Evolutionary conservation across 371 early-diverging fungal genomes (phyloP), one percentile per base, ranked within the genome.

Genomic region (Circinella umbellata): DNA sequence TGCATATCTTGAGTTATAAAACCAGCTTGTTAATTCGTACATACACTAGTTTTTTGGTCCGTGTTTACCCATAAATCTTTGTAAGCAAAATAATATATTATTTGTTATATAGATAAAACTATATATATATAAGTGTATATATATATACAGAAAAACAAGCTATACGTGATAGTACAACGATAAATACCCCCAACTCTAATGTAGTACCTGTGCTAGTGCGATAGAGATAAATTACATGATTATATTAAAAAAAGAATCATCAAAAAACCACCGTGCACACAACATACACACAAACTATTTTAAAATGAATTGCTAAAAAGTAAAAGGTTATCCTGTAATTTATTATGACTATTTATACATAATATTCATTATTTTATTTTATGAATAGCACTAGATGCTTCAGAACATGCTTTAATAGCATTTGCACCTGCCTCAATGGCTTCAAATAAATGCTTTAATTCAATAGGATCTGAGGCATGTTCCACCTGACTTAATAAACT

Each of bases 391-490:
- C 27, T 27, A 27, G 57, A 57, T 4, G 70, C 71, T 39, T 73
- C 73, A 0, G 63, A 36, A 61, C 80, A 81, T 35, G 79, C 74
- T 54, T 73, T 54, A 4, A 79, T 73, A 9, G 81, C 81, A 0
- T 51, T 49, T 9, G 79, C 79, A 38, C 79, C 79, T 13, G 73
- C 66, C 59, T 72, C 70, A 36, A 81, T 77, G 8, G 77, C 68
- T 35, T 79, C 72, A 61, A 81, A 81, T 14, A 81, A 27, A 3
- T 65, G 20, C 17, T 47, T 63, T 4, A 79, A 61, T 38, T 73
- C 71, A 1, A n/a, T 18, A 13, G 79, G 74, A 69, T 79, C 77
- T 38, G 73, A 59, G 1, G 69, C 54, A 8, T 4, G 3, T 48
- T 71, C 54, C 4, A 76, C 69, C 49, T 59, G 69, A 34, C 70